phyloP scores from a whole-genome alignment of 441 rosid species.

The Croton setiger region DNA sequence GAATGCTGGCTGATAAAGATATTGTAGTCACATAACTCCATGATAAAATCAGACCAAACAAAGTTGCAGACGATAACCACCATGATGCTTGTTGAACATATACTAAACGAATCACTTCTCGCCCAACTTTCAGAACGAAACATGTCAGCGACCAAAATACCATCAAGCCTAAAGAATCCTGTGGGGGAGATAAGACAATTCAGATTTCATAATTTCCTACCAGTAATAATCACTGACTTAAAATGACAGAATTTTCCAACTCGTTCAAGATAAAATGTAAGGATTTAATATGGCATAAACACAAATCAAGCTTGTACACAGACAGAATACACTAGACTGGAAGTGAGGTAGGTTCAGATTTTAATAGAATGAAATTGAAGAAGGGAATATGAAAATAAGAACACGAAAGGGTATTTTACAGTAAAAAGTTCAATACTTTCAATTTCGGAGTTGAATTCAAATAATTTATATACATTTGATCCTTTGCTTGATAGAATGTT shows the following conservation, averaged over 20 bases:
- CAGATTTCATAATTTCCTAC: not conserved
- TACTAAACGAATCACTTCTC: constrained; percentile 55
- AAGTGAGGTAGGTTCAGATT: not conserved
- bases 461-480: not conserved
- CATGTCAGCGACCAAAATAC: constrained; percentile 74
- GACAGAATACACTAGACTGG: not conserved
- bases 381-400: not conserved
- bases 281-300: not conserved
- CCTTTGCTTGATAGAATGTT: not conserved
- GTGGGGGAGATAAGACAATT: not conserved
- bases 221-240: not conserved
- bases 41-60: constrained; percentile 50
- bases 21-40: constrained; percentile 74
- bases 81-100: constrained; percentile 56
- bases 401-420: not conserved
- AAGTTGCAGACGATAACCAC: constrained; percentile 63
- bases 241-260: not conserved
- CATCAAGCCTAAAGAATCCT: constrained; percentile 68
- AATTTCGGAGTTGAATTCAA: not conserved
- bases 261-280: not conserved
- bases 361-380: not conserved
- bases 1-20: constrained; percentile 66
- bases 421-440: not conserved
- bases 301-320: not conserved
- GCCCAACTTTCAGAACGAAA: constrained; percentile 55